Evolutionary conservation across 176 grass and related monocot genomes (phyloP), one percentile per base, ranked within the genome.

Genomic region (Paspalum notatum): DNA sequence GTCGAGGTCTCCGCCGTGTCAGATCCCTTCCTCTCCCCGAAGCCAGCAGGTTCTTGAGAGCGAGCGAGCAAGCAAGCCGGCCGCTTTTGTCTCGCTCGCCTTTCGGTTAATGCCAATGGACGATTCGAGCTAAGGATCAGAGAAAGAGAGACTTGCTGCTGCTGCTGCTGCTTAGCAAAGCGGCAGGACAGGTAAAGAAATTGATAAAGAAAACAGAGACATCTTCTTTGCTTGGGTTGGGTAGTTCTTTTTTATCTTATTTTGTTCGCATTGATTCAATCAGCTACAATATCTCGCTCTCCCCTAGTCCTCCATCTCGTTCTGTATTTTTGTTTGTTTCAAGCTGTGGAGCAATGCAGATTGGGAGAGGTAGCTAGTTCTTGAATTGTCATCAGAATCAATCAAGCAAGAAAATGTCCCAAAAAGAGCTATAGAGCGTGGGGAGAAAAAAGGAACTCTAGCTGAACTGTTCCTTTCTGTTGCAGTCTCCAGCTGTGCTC

Each of bases 1-100:
- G 45, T 68, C 60, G 88, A 93, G 38, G 63, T 88, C 67, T 93
- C 88, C 41, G 88, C 78, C 78, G 63, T 90, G 37, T 93, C 81
- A 77, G 84, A 87, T 85, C 83, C 83, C 74, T 82, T 90, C 59
- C 60, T 73, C 78, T 52, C 88, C 0, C 38, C 88, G 9, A 86
- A 67, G 83, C 79, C 66, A 61, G 66, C 72, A 45, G 79, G 44
- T 17, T 78, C 32, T 14, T 90, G 88, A 90, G 67, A 64, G 82
- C 54, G 67, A 81, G 71, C 82, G 81, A 80, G 82, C 77, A 84
- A 76, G 82, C 87, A 66, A 82, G 55, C 77, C 51, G 56, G 48
- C 56, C 7, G 54, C 60, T 81, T 81, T 74, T 84, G 41, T 32
- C 6, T 57, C 40, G 62, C 32, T 67, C 74, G n/a, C 17, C 53